Conservation (phyloP, 2,329 filamentous ascomycete genomes). For the Exserohilum rostratum region DNA sequence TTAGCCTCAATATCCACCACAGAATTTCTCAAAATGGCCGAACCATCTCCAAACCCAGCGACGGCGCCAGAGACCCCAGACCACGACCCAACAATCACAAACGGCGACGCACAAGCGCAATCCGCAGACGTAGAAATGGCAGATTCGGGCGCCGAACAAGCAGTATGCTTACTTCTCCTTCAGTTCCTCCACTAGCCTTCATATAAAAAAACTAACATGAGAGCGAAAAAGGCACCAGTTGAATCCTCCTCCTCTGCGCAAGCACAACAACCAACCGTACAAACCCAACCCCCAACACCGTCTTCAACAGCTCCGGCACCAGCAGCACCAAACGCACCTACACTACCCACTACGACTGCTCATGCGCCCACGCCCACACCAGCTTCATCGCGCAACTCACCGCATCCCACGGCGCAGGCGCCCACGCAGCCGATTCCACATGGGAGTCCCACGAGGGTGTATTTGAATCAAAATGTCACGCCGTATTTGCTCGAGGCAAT, state of each 20-base stretch:
- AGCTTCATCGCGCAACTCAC: slow-evolving; percentile 43
- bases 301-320: neutral
- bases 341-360: neutral
- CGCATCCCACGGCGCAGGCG: slow-evolving; percentile 39
- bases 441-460: slow-evolving; percentile 56
- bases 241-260: neutral
- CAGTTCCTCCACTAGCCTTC: neutral
- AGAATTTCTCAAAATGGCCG: neutral
- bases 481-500: slow-evolving; percentile 59
- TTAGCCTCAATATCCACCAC: neutral
- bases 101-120: slow-evolving; percentile 21
- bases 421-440: slow-evolving; percentile 51
- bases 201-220: neutral
- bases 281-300: slow-evolving; percentile 19
- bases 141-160: slow-evolving; percentile 25
- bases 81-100: slow-evolving; percentile 23
- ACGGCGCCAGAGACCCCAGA: slow-evolving; percentile 23
- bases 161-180: neutral
- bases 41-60: slow-evolving; percentile 5
- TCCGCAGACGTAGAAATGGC: slow-evolving; percentile 40
- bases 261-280: slow-evolving; percentile 12
- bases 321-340: slow-evolving; percentile 5
- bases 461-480: slow-evolving; percentile 57
- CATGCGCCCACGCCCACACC: slow-evolving; percentile 18
- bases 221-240: too few relatives aligned